phyloP scores from a whole-genome alignment of 345 rosid species.

The Eucalyptus curtisii region DNA sequence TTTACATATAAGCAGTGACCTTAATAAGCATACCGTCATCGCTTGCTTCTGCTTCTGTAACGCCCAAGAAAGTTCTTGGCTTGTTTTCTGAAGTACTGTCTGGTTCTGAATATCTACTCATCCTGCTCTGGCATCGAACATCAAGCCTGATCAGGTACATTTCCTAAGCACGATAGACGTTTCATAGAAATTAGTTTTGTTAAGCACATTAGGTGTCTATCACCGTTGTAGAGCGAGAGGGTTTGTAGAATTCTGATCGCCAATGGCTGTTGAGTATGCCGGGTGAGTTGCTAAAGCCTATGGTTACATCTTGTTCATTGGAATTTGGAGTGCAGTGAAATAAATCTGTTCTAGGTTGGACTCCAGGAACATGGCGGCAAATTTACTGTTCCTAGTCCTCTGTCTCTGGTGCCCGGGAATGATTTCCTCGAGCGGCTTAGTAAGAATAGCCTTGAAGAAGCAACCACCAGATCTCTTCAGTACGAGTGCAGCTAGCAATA shows the following conservation, averaged over 20 bases:
- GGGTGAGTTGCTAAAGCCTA: background rate
- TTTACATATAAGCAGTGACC: background rate
- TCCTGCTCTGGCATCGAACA: background rate
- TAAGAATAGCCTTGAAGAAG: constrained; percentile 29
- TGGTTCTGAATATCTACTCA: background rate
- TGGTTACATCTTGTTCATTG: background rate
- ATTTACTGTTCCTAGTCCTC: constrained; percentile 9
- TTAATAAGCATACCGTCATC: background rate
- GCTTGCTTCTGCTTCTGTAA: background rate
- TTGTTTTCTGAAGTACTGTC: background rate
- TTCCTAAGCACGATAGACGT: background rate
- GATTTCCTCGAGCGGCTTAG: constrained; percentile 9
- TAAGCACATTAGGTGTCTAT: background rate
- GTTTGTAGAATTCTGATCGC: background rate
- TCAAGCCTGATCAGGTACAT: background rate
- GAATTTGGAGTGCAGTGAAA: background rate
- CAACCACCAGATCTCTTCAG: constrained; percentile 13
- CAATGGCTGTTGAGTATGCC: background rate
- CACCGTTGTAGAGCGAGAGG: accelerated
- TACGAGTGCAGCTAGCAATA: constrained; percentile 10
- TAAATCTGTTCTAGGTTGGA: background rate
- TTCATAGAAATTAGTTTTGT: background rate
- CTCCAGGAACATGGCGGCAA: constrained; percentile 3
- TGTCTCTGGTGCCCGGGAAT: constrained; percentile 3
- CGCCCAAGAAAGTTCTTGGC: background rate